phyloP scores from a whole-genome alignment of 2,329 filamentous ascomycete genomes.

The Volutella citrinella region DNA sequence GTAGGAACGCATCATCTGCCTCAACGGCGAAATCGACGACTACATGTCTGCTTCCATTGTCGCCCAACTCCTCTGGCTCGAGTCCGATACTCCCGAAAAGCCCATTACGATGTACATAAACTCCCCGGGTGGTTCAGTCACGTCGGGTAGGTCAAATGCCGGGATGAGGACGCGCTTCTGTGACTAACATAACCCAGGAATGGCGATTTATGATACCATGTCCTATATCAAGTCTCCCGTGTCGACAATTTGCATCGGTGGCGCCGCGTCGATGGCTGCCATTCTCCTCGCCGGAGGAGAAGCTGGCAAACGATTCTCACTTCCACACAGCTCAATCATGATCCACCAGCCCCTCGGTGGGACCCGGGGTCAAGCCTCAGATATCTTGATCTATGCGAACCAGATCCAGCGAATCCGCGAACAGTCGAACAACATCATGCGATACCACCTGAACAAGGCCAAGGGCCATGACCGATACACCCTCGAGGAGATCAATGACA shows the following conservation, averaged over 20 bases:
- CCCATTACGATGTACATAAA: conserved; percentile 98
- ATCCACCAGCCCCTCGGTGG: conserved; percentile 90
- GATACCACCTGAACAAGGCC: conserved; percentile 75
- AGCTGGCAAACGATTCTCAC: conserved; percentile 77
- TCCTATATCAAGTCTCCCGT: conserved; percentile 91
- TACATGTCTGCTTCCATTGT: conserved; percentile 90
- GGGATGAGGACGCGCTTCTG: background rate
- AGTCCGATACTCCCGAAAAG: conserved; percentile 92
- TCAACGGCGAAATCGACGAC: conserved; percentile 90
- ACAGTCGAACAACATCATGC: conserved; percentile 88
- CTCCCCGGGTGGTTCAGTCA: conserved; percentile 89
- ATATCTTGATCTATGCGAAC: conserved; percentile 96
- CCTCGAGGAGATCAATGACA: conserved; percentile 80
- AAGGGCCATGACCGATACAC: conserved; percentile 73
- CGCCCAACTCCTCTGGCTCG: conserved; percentile 94
- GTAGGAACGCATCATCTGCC: conserved; percentile 87
- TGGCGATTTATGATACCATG: conserved; percentile 99
- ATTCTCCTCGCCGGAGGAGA: conserved; percentile 84
- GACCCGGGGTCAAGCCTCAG: conserved; percentile 62
- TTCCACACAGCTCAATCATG: conserved; percentile 96
- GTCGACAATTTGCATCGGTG: conserved; percentile 90
- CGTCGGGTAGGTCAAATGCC: conserved; percentile 45
- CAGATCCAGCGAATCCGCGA: conserved; percentile 86
- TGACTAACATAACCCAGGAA: conserved; percentile 37
- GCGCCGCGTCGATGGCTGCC: conserved; percentile 93